Evolutionary conservation across 2,329 filamentous ascomycete species (phyloP), one percentile per base, ranked within the genome.

Genomic region (Fulvia fulva): DNA sequence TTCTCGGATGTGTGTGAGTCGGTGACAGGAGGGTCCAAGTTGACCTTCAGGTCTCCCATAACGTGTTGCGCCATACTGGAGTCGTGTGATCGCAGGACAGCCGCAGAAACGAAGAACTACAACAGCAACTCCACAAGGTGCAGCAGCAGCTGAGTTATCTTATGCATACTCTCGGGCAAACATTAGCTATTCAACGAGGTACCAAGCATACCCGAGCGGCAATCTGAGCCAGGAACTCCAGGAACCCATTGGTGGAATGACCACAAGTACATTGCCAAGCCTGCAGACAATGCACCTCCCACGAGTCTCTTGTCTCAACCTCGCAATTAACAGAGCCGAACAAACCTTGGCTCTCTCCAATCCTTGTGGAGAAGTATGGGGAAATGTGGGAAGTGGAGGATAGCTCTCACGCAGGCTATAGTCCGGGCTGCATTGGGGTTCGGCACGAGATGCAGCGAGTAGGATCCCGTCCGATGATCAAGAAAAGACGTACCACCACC

Each of bases 221-320:
- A 16, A 41, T 19, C 25, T 22, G 46, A 21, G 22, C 44, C 34
- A 46, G 30, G 45, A 22, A 51, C 23, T 44, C 44, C 34, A 46
- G 30, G 45, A 22, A 51, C 23, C 37, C 21, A 62, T 63, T 64
- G 60, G 62, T 51, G 58, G 58, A 60, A 58, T 14, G n/a, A 19
- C 21, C 41, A 47, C 11, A 5, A n/a, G 11, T 22, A 14, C 28
- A 41, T 21, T 12, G 45, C 30, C 53, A 56, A 50, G 53, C 8
- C 53, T 11, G 46, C 28, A 34, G n/a, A 21, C 19, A 12, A 19
- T 14, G 1, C 9, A 14, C 53, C 30, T 23, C 26, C 6, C 7
- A 34, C 22, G 14, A 4, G 3, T 50, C 28, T 45, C 45, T 51
- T 22, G 11, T 56, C 44, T 32, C 28, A 30, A 46, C 32, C 51